Evolutionary conservation across 306 rosid genomes (phyloP).

Genomic region (Begonia peltatifolia): DNA sequence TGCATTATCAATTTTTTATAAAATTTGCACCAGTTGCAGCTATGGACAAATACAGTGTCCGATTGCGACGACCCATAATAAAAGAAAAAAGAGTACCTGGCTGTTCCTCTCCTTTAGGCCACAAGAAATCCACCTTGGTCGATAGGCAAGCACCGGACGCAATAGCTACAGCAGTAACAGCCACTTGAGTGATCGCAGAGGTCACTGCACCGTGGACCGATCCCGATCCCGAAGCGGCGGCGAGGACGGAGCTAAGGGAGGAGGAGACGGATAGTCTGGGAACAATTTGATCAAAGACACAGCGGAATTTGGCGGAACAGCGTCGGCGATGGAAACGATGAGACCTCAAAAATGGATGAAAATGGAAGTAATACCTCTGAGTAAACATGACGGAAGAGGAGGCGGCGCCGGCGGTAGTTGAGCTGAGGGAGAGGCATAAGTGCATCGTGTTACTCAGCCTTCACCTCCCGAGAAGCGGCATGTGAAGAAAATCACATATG

Average conservation of each 20-base stretch:
- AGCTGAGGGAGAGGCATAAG: slow-evolving; percentile 26
- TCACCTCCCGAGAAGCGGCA: background rate
- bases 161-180: slow-evolving; percentile 90
- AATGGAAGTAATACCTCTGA: slow-evolving; percentile 25
- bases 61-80: background rate
- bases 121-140: slow-evolving; percentile 78
- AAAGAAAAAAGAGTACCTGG: slow-evolving; percentile 35
- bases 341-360: slow-evolving; percentile 20
- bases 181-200: slow-evolving; percentile 89
- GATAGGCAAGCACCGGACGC: slow-evolving; percentile 99
- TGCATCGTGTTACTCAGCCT: slow-evolving; percentile 13
- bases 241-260: slow-evolving; percentile 34
- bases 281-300: slow-evolving; percentile 32
- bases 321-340: slow-evolving; percentile 20
- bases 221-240: slow-evolving; percentile 40
- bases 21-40: background rate
- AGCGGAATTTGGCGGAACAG: slow-evolving; percentile 28
- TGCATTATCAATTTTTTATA: background rate
- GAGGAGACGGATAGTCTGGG: slow-evolving; percentile 32
- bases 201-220: slow-evolving; percentile 67
- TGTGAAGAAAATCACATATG: background rate
- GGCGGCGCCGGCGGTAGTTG: slow-evolving; percentile 2
- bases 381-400: slow-evolving; percentile 24
- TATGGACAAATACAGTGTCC: too few relatives aligned
- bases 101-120: slow-evolving; percentile 79